Percentiles rank a stretch among this genome's conserved stretches.
These are phyloP conservation scores for Aspergillus ochraceus DNA, from an alignment of 2,329 filamentous ascomycete genomes.

Conservation along the genomic window DNA sequence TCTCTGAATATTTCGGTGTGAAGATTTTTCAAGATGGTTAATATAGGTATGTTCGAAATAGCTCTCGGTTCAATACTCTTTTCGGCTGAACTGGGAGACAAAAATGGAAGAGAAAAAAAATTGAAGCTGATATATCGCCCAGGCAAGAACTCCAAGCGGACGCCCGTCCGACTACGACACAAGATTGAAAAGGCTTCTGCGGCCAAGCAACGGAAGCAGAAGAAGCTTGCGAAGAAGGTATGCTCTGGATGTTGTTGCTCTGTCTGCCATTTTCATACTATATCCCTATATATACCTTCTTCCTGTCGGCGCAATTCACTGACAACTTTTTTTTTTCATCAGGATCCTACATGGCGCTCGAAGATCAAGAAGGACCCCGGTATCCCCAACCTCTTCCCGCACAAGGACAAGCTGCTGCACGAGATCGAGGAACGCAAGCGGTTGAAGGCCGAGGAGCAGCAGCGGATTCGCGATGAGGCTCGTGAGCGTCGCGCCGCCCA, in stretches of 20 bases:
- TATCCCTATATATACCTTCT: slow-evolving; percentile 2
- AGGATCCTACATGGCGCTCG: slow-evolving; percentile 94
- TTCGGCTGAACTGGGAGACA: too few relatives aligned
- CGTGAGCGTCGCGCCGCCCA: slow-evolving; percentile 42
- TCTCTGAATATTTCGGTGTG: slow-evolving; percentile 15
- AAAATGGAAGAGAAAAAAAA: background rate
- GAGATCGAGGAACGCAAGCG: slow-evolving; percentile 89
- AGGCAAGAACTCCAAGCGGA: slow-evolving; percentile 96
- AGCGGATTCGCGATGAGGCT: slow-evolving; percentile 69
- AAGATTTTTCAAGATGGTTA: slow-evolving; percentile 39
- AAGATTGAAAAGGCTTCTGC: slow-evolving; percentile 93
- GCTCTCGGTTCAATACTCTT: too few relatives aligned
- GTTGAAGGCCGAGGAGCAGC: slow-evolving; percentile 76
- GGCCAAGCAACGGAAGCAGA: slow-evolving; percentile 86
- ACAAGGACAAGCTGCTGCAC: slow-evolving; percentile 91
- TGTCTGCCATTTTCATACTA: background rate
- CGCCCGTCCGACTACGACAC: slow-evolving; percentile 82
- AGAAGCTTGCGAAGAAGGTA: slow-evolving; percentile 83
- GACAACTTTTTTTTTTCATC: background rate
- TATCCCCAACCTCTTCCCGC: slow-evolving; percentile 95
- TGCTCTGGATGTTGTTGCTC: background rate
- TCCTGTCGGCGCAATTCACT: background rate
- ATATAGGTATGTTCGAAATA: slow-evolving; percentile 34
- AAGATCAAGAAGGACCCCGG: slow-evolving; percentile 97
- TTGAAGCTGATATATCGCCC: slow-evolving; percentile 4